Conservation (phyloP, 2,329 filamentous ascomycete genomes). For the Sporothrix globosa region DNA sequence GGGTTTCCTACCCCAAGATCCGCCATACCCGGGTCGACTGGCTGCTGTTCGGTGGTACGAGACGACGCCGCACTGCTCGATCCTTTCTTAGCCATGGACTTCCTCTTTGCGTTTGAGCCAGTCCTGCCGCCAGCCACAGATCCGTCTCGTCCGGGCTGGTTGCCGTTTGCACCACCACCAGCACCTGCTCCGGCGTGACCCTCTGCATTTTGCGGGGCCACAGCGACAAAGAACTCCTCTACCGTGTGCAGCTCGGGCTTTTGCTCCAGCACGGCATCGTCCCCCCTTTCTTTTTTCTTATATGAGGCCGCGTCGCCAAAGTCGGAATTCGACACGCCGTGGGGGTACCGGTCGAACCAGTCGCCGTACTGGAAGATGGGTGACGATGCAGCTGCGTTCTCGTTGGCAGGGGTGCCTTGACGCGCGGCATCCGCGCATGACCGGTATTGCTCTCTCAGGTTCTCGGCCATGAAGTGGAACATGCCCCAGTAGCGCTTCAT, state of each 20-base stretch:
- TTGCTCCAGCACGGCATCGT: constrained; percentile 87
- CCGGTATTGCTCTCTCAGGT: constrained; percentile 84
- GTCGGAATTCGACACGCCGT: constrained; percentile 82
- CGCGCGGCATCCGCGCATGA: constrained; percentile 80
- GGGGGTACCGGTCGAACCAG: constrained; percentile 95
- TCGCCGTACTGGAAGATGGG: constrained; percentile 93
- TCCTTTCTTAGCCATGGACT: constrained; percentile 46
- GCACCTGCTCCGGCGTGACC: constrained; percentile 34
- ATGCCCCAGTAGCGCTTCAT: constrained; percentile 99
- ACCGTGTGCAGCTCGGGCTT: constrained; percentile 87
- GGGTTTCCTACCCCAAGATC: constrained; percentile 39
- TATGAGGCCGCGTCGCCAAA: constrained; percentile 74
- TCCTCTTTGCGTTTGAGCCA: constrained; percentile 44
- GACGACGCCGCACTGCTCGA: constrained; percentile 41
- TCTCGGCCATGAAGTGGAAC: constrained; percentile 96
- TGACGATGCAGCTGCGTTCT: constrained; percentile 51
- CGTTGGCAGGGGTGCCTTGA: constrained; percentile 60
- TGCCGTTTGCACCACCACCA: constrained; percentile 33
- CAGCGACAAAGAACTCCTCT: constrained; percentile 86
- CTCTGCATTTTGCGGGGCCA: constrained; percentile 64
- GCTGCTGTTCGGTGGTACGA: constrained; percentile 43
- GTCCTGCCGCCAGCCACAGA: constrained; percentile 32
- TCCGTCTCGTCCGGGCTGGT: constrained; percentile 16
- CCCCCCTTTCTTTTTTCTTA: constrained; percentile 73
- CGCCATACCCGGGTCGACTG: constrained; percentile 46